Evolutionary conservation across 192 early-diverging fungal genomes (phyloP).

Genomic region (Coemansia sp.): DNA sequence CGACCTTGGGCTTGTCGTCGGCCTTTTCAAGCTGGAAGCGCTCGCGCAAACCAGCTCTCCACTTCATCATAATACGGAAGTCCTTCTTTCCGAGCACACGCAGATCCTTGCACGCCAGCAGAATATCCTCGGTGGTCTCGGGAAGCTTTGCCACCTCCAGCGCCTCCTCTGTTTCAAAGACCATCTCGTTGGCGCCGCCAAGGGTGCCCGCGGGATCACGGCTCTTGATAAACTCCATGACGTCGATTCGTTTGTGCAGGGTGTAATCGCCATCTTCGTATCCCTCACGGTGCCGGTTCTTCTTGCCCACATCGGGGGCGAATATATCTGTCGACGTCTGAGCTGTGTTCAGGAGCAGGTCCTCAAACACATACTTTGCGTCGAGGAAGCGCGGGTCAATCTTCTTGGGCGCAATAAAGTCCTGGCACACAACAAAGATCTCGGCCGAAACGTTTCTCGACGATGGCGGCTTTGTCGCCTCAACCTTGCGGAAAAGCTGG

Average conservation of each 20-base stretch:
- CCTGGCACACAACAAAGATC: conserved; percentile 97
- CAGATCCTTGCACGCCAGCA: conserved; percentile 78
- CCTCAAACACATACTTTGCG: conserved; percentile 91
- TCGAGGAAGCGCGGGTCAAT: conserved; percentile 93
- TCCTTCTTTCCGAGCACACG: conserved; percentile 91
- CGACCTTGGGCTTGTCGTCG: conserved; percentile 42
- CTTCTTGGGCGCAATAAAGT: conserved; percentile 89
- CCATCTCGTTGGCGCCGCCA: conserved; percentile 69
- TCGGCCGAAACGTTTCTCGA: conserved; percentile 98
- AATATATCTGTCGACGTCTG: conserved; percentile 70
- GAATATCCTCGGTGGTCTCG: conserved; percentile 79
- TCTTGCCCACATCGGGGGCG: conserved; percentile 80
- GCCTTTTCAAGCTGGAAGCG: conserved; percentile 47
- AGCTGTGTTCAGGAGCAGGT: conserved; percentile 66
- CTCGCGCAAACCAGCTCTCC: conserved; percentile 75
- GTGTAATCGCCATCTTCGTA: conserved; percentile 97
- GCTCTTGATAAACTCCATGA: conserved; percentile 75
- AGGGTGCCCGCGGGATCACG: conserved; percentile 78
- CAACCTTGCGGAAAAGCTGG: conserved; percentile 92
- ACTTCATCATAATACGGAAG: conserved; percentile 86
- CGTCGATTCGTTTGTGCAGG: conserved; percentile 68
- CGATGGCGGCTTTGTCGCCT: conserved; percentile 97
- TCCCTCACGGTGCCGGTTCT: conserved; percentile 87
- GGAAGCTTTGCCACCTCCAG: conserved; percentile 51
- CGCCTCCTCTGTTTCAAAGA: conserved; percentile 71